These are phyloP conservation scores for Rhodosporidiobolus sp. DNA, from an alignment of 768 basidiomycete species.

Conservation along the genomic window DNA sequence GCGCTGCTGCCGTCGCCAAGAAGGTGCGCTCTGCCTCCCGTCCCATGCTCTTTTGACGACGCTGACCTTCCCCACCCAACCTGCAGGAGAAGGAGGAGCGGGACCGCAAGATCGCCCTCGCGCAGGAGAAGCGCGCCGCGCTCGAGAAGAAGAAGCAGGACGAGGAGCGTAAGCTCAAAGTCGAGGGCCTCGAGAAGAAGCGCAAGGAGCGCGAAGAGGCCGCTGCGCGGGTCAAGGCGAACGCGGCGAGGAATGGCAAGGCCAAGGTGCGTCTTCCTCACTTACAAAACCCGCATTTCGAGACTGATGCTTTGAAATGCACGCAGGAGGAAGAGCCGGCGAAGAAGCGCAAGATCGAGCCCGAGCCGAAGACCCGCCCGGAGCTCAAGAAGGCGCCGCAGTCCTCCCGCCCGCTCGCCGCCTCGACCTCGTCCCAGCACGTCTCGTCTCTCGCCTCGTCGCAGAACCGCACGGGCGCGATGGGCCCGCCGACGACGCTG, in stretches of 20 bases:
- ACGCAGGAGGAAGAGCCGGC: constrained; percentile 61
- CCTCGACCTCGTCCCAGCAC: constrained; percentile 15
- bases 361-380: constrained; percentile 59
- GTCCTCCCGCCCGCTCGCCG: constrained; percentile 42
- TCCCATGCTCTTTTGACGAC: not conserved
- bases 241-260: constrained; percentile 15
- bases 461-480: constrained; percentile 48
- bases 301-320: not conserved
- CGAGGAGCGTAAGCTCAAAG: constrained; percentile 69
- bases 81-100: constrained; percentile 81
- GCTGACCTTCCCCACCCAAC: not conserved
- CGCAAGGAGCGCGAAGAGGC: constrained; percentile 36
- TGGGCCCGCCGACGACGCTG: constrained; percentile 56
- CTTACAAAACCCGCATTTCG: not conserved
- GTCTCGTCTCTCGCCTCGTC: constrained; percentile 25
- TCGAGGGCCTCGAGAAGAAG: constrained; percentile 49
- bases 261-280: constrained; percentile 13
- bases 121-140: constrained; percentile 69
- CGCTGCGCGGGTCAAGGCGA: constrained; percentile 26
- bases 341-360: constrained; percentile 66
- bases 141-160: constrained; percentile 71
- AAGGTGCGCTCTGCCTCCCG: constrained; percentile 59
- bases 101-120: constrained; percentile 71
- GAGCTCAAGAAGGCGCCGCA: constrained; percentile 60
- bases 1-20: constrained; percentile 78